These are phyloP conservation scores for Xeromyces bisporus DNA, from an alignment of 495 filamentous ascomycete genomes.

Conservation along the genomic window DNA sequence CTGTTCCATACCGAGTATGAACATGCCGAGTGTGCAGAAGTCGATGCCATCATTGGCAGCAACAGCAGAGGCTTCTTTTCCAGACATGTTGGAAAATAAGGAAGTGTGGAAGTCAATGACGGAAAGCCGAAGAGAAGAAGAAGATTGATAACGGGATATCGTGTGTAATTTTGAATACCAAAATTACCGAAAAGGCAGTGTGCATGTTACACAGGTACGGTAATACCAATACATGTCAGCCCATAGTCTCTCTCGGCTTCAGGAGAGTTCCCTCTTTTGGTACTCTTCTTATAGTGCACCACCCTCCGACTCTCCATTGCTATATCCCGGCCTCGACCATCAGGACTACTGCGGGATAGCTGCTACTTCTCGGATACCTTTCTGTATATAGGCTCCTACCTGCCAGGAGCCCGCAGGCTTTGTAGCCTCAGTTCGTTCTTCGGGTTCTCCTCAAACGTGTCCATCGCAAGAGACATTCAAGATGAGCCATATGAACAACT, in stretches of 20 bases:
- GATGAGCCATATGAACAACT: slow-evolving; percentile 78
- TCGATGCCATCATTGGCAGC: slow-evolving; percentile 30
- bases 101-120: not conserved
- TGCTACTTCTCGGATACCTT: too few species aligned
- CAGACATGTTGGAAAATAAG: slow-evolving; percentile 6
- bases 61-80: not conserved
- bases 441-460: not conserved
- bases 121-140: not conserved
- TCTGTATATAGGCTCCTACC: too few species aligned
- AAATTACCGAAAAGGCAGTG: slow-evolving; percentile 7
- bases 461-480: slow-evolving; percentile 6
- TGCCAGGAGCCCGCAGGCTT: too few species aligned
- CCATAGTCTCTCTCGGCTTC: not conserved
- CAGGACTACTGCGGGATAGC: too few species aligned
- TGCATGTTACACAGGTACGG: not conserved
- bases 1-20: slow-evolving; percentile 60
- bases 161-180: not conserved
- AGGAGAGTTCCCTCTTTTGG: too few species aligned
- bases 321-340: too few species aligned
- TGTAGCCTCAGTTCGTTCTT: too few species aligned
- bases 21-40: slow-evolving; percentile 87
- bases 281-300: too few species aligned
- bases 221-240: not conserved
- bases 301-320: too few species aligned
- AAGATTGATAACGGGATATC: slow-evolving; percentile 5